A percentile compares a stretch with the other conserved stretches of the same genome.
Conservation (phyloP, 2,329 filamentous ascomycete species). For the Metarhizium guizhouense region DNA sequence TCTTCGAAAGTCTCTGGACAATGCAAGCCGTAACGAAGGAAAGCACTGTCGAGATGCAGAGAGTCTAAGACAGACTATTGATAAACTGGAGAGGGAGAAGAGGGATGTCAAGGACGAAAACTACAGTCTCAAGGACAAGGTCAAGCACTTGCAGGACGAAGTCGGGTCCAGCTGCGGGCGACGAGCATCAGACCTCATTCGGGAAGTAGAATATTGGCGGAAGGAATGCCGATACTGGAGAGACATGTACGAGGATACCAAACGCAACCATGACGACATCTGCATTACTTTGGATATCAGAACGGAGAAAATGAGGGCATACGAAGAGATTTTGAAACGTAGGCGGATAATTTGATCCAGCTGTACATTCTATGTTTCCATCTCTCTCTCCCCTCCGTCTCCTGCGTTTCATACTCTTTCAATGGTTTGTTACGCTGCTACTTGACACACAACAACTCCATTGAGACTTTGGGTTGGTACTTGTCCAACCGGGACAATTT, state of each 20-base stretch:
- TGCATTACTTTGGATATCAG: constrained; percentile 19
- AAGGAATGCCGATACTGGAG: constrained; percentile 22
- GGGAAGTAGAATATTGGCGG: constrained; percentile 27
- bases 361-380: neutral
- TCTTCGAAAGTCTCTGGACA: constrained; percentile 28
- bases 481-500: too few relatives aligned
- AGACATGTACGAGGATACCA: constrained; percentile 17
- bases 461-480: too few relatives aligned
- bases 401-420: too few relatives aligned
- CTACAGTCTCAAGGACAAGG: constrained; percentile 21
- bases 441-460: too few relatives aligned
- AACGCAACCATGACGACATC: constrained; percentile 19
- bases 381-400: neutral
- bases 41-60: constrained; percentile 21
- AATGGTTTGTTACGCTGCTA: too few relatives aligned
- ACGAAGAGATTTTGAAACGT: constrained; percentile 25
- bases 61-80: constrained; percentile 23
- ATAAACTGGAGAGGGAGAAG: constrained; percentile 27
- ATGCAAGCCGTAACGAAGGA: constrained; percentile 18
- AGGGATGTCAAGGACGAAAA: constrained; percentile 24
- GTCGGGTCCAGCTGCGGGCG: constrained; percentile 20
- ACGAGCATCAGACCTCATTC: constrained; percentile 22
- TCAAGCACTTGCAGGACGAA: constrained; percentile 26
- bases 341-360: constrained; percentile 17
- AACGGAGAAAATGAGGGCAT: constrained; percentile 22